Evolutionary conservation across 73 alveolate species (phyloP).

Genomic region (Symbiodinium natans): DNA sequence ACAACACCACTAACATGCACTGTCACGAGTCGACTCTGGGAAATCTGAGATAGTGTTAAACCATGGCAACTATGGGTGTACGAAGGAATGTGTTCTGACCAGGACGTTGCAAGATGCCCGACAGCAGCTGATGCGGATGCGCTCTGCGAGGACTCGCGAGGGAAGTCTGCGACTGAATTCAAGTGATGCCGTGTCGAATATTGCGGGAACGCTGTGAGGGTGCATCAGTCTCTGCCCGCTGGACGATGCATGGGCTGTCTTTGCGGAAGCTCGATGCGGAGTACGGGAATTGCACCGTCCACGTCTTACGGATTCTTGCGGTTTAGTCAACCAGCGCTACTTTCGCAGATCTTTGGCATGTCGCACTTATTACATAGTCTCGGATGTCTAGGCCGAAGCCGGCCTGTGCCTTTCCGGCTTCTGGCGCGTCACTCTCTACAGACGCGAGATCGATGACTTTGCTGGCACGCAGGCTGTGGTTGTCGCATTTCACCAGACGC

Average conservation of each 20-base stretch:
- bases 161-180: neutral
- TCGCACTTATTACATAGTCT: neutral
- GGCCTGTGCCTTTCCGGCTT: slow-evolving; percentile 62
- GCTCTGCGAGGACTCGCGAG: slow-evolving; percentile 41
- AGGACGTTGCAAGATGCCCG: slow-evolving; percentile 9
- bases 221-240: slow-evolving; percentile 46
- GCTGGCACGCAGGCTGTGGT: slow-evolving; percentile 36
- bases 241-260: slow-evolving; percentile 46
- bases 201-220: slow-evolving; percentile 20
- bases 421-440: slow-evolving; percentile 43
- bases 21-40: no score
- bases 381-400: slow-evolving; percentile 5
- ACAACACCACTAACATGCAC: no score
- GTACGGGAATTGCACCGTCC: slow-evolving; percentile 50
- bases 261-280: slow-evolving; percentile 63
- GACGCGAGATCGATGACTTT: slow-evolving; percentile 57
- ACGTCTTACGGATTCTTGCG: neutral
- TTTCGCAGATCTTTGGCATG: neutral
- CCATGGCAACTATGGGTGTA: no score
- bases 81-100: neutral
- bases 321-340: neutral
- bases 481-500: no score
- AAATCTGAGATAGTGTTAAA: no score
- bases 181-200: no score
- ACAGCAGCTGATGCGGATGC: slow-evolving; percentile 48